Evolutionary conservation across 2,329 filamentous ascomycete genomes (phyloP).

Genomic region (Fusarium duplospermum): DNA sequence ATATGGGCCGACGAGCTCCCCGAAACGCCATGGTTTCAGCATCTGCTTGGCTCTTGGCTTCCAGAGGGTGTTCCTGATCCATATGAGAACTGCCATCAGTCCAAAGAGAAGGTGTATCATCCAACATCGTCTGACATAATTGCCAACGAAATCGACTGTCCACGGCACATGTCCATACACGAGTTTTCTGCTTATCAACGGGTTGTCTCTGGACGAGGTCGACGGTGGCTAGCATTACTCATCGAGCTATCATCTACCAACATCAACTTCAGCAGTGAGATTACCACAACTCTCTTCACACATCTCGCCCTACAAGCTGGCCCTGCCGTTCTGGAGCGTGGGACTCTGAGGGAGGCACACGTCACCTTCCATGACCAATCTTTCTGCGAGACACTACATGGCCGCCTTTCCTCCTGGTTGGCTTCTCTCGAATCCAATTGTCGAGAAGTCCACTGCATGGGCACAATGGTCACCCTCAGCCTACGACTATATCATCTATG

Average conservation of each 20-base stretch:
- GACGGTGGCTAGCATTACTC: conserved; percentile 63
- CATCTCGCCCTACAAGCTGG: conserved; percentile 68
- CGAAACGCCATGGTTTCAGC: conserved; percentile 9
- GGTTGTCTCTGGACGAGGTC: conserved; percentile 57
- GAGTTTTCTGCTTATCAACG: conserved; percentile 66
- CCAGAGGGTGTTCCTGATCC: conserved; percentile 30
- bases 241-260: conserved; percentile 63
- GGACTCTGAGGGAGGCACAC: conserved; percentile 60
- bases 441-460: conserved; percentile 70
- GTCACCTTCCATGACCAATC: conserved; percentile 57
- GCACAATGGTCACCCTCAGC: conserved; percentile 63
- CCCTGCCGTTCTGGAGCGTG: conserved; percentile 47
- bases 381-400: conserved; percentile 62
- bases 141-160: conserved; percentile 62
- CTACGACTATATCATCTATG: conserved; percentile 51
- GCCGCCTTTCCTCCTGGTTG: conserved; percentile 59
- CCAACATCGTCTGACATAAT: conserved; percentile 67
- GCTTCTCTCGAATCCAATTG: conserved; percentile 64
- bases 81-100: neutral
- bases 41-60: conserved; percentile 42
- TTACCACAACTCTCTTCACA: conserved; percentile 60
- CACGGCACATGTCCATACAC: conserved; percentile 57
- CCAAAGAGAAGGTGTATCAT: conserved; percentile 27
- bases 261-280: conserved; percentile 69
- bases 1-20: conserved; percentile 30